Percentiles rank a stretch among this genome's conserved stretches.
Evolutionary conservation across 2,329 filamentous ascomycete genomes (phyloP).

Genomic region (Scopulariopsis brevicaulis): DNA sequence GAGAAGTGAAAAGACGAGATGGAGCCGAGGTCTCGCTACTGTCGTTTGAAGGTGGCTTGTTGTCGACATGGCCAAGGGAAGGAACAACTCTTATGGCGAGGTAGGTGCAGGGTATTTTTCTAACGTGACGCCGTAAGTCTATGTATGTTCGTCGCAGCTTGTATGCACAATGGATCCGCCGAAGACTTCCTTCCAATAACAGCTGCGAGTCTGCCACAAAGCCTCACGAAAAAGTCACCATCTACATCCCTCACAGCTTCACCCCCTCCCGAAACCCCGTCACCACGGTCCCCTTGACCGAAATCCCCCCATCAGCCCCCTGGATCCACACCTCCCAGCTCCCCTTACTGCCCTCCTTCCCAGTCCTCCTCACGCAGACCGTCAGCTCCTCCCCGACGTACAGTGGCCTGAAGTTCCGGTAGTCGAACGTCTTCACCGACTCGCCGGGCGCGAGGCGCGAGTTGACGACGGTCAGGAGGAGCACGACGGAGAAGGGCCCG

Average conservation of each 20-base stretch:
- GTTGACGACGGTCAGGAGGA: slow-evolving; percentile 59
- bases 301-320: slow-evolving; percentile 46
- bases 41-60: neutral
- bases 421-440: slow-evolving; percentile 50
- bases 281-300: slow-evolving; percentile 44
- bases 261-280: neutral
- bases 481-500: slow-evolving; percentile 67
- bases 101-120: neutral
- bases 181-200: no score
- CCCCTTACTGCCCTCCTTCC: slow-evolving; percentile 25
- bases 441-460: slow-evolving; percentile 10
- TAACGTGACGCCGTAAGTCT: neutral
- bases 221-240: no score
- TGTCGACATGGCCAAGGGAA: neutral
- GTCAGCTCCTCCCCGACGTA: slow-evolving; percentile 62
- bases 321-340: slow-evolving; percentile 57
- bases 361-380: slow-evolving; percentile 50
- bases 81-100: neutral
- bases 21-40: neutral
- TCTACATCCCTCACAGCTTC: neutral
- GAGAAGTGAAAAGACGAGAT: no score
- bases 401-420: slow-evolving; percentile 72
- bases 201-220: no score
- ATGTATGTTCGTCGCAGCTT: neutral
- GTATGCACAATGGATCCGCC: no score